A percentile compares a stretch with the other conserved stretches of the same genome.
Conservation (phyloP, 2,329 filamentous ascomycete species). For the Pseudogymnoascus pannorum region DNA sequence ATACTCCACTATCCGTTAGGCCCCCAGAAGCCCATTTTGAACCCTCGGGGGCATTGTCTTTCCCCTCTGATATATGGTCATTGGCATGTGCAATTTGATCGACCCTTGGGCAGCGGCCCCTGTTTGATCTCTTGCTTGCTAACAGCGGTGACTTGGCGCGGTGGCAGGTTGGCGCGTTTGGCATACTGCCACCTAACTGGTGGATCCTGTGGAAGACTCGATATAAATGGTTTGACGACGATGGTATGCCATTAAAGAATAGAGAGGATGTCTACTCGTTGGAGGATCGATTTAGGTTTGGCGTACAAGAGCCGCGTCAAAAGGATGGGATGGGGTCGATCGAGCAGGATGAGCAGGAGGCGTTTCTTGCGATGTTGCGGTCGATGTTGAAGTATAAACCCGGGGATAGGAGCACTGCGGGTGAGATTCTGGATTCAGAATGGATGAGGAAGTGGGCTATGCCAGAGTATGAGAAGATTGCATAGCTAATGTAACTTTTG, state of each 20-base stretch:
- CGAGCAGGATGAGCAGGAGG: constrained; percentile 7
- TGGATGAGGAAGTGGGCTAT: constrained; percentile 8
- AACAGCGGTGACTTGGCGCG: constrained; percentile 10
- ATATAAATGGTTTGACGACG: constrained; percentile 9
- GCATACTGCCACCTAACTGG: constrained; percentile 15
- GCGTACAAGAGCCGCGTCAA: background rate
- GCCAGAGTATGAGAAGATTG: background rate
- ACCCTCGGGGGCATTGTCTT: constrained; percentile 9
- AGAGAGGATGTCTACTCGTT: background rate
- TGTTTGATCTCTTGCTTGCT: constrained; percentile 12
- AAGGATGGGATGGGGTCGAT: background rate
- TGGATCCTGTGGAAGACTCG: constrained; percentile 14
- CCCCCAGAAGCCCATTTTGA: constrained; percentile 13
- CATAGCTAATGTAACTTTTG: background rate
- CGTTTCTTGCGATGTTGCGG: constrained; percentile 9
- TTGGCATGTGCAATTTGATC: constrained; percentile 13
- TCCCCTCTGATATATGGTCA: constrained; percentile 17
- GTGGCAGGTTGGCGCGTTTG: constrained; percentile 12
- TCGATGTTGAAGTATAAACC: constrained; percentile 10
- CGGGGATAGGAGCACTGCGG: background rate
- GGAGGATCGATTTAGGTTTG: background rate
- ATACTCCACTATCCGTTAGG: background rate
- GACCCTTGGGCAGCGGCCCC: constrained; percentile 12
- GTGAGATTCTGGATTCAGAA: background rate
- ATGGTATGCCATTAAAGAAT: constrained; percentile 1